Evolutionary conservation across 768 basidiomycete genomes (phyloP), one percentile per base, ranked within the genome.

Genomic region (Clavulina sp.): DNA sequence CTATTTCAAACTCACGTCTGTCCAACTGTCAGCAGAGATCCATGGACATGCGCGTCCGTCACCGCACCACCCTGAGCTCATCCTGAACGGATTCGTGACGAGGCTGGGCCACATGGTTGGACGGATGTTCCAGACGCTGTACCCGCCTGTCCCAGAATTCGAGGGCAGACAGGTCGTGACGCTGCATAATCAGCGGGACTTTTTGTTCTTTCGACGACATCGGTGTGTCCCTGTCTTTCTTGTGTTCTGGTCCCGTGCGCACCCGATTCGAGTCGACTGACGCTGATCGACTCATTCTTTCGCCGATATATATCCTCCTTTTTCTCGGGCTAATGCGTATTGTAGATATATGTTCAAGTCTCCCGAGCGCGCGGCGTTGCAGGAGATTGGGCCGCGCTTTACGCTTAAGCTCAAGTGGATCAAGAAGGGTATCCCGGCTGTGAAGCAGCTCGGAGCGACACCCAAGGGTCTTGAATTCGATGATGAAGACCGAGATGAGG

Each of bases 311-410:
- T n/a, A n/a, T n/a, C n/a, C n/a, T n/a, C n/a, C n/a, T n/a, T n/a
- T n/a, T n/a, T n/a, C n/a, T n/a, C n/a, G n/a, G n/a, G n/a, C 31
- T 30, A 33, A 33, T 16, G 18, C 16, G 16, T 18, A 16, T 46
- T 56, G 31, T 55, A 92, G 86, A 60, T 93, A 91, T 64, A 89
- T 88, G 36, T 97, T 92, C 67, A 78, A 84, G 47, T 89, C 86
- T 1, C 71, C 83, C 2, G 89, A 92, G 57, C 89, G 84, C 62
- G 91, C 93, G 5, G 77, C 83, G 4, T 66, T 99, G 29, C 95
- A 99, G 63, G 95, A 99, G 66, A 99, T 99, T 56, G 95, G 95
- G 1, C 95, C 95, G 4, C 78, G 93, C 30, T 95, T 99, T 62
- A 97, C 95, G 0, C 72, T 97, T 7, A 97, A 97, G 66, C 70